These are phyloP conservation scores for Pythium phragmiticola DNA, from an alignment of 352 stramenopile species.

Conservation along the genomic window DNA sequence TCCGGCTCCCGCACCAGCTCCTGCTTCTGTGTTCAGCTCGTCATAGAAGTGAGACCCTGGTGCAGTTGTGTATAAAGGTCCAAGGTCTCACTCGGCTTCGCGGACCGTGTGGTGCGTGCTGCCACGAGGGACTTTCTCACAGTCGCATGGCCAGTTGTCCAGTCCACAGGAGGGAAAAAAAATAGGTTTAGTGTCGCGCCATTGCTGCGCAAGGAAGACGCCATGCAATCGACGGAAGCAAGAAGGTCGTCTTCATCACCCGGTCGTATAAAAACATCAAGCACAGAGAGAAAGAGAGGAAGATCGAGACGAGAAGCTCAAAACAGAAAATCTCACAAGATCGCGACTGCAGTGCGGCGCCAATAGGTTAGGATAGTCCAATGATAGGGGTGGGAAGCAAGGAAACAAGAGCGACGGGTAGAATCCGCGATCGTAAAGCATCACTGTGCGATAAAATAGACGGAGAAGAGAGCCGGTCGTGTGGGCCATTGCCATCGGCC, in stretches of 20 bases:
- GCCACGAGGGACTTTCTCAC: background rate
- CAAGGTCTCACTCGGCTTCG: constrained; percentile 4
- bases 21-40: background rate
- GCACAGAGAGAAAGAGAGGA: constrained; percentile 2
- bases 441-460: constrained; percentile 10
- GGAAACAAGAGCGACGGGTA: constrained; percentile 1
- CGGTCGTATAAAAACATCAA: constrained; percentile 1
- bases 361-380: constrained; percentile 21
- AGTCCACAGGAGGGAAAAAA: constrained; percentile 15
- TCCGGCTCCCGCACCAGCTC: background rate
- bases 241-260: background rate
- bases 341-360: constrained; percentile 2
- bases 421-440: background rate
- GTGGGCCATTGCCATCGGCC: background rate
- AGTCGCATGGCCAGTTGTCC: background rate
- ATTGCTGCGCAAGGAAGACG: constrained; percentile 7
- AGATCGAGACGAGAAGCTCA: background rate
- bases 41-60: background rate
- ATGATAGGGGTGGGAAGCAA: constrained; percentile 8
- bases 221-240: constrained; percentile 12
- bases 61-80: background rate
- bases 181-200: constrained; percentile 16
- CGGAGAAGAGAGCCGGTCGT: background rate
- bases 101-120: constrained; percentile 3
- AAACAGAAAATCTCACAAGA: constrained; percentile 5